Evolutionary conservation across 176 grass and related monocot species (phyloP).

Genomic region (Cenchrus fungigraminus): DNA sequence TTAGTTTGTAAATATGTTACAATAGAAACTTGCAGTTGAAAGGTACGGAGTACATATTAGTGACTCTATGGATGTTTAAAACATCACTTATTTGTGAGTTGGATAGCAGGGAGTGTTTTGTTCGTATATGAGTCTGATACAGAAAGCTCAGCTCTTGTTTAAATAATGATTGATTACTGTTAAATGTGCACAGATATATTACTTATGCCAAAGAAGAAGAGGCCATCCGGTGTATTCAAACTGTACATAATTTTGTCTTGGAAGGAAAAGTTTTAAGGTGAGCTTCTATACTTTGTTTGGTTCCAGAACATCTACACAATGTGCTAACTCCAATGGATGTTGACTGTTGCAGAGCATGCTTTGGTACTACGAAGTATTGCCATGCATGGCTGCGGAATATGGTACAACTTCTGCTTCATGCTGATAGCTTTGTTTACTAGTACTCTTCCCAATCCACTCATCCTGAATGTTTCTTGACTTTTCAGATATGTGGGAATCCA

Average conservation of each 20-base stretch:
- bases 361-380: conserved; percentile 99
- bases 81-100: not conserved
- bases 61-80: not conserved
- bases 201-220: conserved; percentile 98
- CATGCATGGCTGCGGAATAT: conserved; percentile 95
- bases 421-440: conserved; percentile 28
- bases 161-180: not conserved
- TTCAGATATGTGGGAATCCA: conserved; percentile 94
- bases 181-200: conserved; percentile 78
- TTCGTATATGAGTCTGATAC: not conserved
- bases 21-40: not conserved
- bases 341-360: conserved; percentile 76
- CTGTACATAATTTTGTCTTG: conserved; percentile 96
- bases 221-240: conserved; percentile 92
- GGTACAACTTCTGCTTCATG: conserved; percentile 58
- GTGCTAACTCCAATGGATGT: conserved; percentile 29
- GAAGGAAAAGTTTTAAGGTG: conserved; percentile 96
- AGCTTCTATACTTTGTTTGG: conserved; percentile 40
- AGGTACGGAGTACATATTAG: not conserved
- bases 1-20: not conserved
- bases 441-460: conserved; percentile 21
- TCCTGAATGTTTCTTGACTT: conserved; percentile 36
- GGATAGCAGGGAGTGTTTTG: not conserved
- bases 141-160: conserved; percentile 16
- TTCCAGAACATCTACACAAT: conserved; percentile 27